Evolutionary conservation across 2,329 filamentous ascomycete genomes (phyloP).

Genomic region (Phialophora chinensis): DNA sequence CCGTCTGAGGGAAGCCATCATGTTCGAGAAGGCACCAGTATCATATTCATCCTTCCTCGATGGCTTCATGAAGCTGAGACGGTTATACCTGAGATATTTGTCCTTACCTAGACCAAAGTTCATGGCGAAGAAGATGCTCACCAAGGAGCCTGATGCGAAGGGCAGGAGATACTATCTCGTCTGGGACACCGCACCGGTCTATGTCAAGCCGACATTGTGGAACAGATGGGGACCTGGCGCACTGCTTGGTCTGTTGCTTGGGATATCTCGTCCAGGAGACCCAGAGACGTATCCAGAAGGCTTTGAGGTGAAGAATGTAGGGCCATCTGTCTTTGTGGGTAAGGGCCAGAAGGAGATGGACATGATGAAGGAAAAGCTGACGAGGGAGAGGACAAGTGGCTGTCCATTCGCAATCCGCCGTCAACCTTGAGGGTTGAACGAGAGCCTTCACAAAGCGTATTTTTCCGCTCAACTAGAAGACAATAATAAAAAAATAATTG

Average conservation of each 20-base stretch:
- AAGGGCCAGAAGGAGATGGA: slow-evolving; percentile 60
- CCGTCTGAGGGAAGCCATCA: slow-evolving; percentile 68
- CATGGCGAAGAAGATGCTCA: slow-evolving; percentile 48
- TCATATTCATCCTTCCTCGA: slow-evolving; percentile 51
- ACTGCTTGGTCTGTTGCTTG: slow-evolving; percentile 55
- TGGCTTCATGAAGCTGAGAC: slow-evolving; percentile 58
- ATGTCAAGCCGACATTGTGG: slow-evolving; percentile 65
- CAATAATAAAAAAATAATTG: not conserved
- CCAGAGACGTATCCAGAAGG: slow-evolving; percentile 55
- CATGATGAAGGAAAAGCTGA: slow-evolving; percentile 48
- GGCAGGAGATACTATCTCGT: slow-evolving; percentile 58
- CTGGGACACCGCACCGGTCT: slow-evolving; percentile 70
- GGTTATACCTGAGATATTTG: slow-evolving; percentile 63
- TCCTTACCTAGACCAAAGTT: slow-evolving; percentile 60
- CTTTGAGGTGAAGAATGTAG: slow-evolving; percentile 62
- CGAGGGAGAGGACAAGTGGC: slow-evolving; percentile 47
- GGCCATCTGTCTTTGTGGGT: slow-evolving; percentile 62
- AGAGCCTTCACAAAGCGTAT: not conserved
- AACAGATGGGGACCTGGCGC: slow-evolving; percentile 67
- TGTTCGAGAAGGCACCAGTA: slow-evolving; percentile 56
- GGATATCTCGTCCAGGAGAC: slow-evolving; percentile 56
- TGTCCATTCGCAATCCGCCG: slow-evolving; percentile 54
- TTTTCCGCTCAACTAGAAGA: not conserved
- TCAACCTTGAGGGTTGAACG: not conserved
- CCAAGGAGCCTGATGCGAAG: slow-evolving; percentile 57